Base-by-base conservation (phyloP, 306 rosid species). In the Sicyos edulis region DNA sequence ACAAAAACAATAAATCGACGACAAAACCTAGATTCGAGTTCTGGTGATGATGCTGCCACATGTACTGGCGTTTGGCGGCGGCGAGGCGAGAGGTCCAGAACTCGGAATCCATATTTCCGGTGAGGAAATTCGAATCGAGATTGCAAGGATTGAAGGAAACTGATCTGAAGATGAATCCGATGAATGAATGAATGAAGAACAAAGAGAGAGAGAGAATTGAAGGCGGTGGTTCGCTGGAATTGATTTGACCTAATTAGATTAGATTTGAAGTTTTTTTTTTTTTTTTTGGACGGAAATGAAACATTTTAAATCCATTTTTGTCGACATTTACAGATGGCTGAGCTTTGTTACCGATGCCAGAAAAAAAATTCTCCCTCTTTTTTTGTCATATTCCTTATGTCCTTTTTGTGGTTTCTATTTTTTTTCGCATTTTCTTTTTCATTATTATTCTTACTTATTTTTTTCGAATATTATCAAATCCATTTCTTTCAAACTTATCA, bases 81-180 rank as follows among this genome's bases (percentile, higher is more conserved):
- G 96, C 95, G 66, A 91, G 91, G 62, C 97, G 95, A 29, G 99
- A 86, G 77, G 96, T 85, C 99, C 95, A 91, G 81, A 86, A 91
- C 70, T 95, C 97, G 79, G 97, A 81, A 78, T 93, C 98, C 98
- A 95, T 92, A 1, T 26, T 60, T 55, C 52, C 82, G 34, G 75
- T 81, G 68, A 74, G 21, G 29, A 47, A 47, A 47, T 4, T 47
- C 5, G 7, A 61, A 26, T 61, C 12, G 32, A 26, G 32, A 26
- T 26, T 26, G 32, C 32, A 26, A 26, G 3, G 32, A 26, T 1
- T 26, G 32, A 26, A 26, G 32, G 32, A 26, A 26, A 26, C 32
- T 3, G 32, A 26, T 26, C 32, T 26, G 40, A 34, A 10, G 12
- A 10, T 7, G 32, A 57, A 57, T 45, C 50, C 2, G 9, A 45